Percentiles rank a stretch among this genome's conserved stretches.
These are phyloP conservation scores for Ophiostoma pallidulum DNA, from an alignment of 2,329 filamentous ascomycete species.

Conservation along the genomic window DNA sequence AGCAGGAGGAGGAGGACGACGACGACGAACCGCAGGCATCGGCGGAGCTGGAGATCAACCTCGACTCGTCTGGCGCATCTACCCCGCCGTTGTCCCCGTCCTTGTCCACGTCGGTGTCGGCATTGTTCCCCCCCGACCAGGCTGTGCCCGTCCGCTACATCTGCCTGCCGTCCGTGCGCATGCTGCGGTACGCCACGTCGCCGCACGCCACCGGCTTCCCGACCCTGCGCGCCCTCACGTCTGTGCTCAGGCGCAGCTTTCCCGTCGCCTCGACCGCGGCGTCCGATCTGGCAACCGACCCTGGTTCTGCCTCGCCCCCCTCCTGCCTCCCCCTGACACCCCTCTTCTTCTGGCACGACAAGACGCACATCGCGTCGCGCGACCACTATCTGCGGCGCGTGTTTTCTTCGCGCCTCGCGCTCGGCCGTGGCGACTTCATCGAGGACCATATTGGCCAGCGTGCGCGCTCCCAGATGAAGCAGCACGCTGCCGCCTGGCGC, in stretches of 20 bases:
- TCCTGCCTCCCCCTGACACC: constrained; percentile 38
- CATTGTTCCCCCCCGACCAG: background rate
- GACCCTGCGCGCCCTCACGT: constrained; percentile 32
- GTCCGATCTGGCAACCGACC: background rate
- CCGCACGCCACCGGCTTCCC: constrained; percentile 36
- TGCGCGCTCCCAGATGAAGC: constrained; percentile 47
- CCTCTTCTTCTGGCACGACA: constrained; percentile 51
- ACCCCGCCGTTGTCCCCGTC: background rate
- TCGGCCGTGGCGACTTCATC: constrained; percentile 44
- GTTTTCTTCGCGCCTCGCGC: constrained; percentile 40
- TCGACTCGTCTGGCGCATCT: background rate
- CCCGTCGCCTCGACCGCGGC: constrained; percentile 2
- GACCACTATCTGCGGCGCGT: constrained; percentile 40
- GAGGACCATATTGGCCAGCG: constrained; percentile 47
- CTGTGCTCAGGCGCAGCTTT: constrained; percentile 33
- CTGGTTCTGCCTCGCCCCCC: constrained; percentile 9
- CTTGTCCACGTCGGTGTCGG: background rate
- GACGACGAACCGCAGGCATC: background rate
- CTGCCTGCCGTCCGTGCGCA: constrained; percentile 42
- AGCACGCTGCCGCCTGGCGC: constrained; percentile 35
- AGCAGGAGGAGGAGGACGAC: background rate
- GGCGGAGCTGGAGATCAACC: too few relatives aligned
- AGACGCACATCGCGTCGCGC: constrained; percentile 42
- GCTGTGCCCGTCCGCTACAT: constrained; percentile 40
- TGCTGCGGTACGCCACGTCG: constrained; percentile 41